Evolutionary conservation across 192 early-diverging fungal species (phyloP).

Genomic region (Paraglomus brasilianum): DNA sequence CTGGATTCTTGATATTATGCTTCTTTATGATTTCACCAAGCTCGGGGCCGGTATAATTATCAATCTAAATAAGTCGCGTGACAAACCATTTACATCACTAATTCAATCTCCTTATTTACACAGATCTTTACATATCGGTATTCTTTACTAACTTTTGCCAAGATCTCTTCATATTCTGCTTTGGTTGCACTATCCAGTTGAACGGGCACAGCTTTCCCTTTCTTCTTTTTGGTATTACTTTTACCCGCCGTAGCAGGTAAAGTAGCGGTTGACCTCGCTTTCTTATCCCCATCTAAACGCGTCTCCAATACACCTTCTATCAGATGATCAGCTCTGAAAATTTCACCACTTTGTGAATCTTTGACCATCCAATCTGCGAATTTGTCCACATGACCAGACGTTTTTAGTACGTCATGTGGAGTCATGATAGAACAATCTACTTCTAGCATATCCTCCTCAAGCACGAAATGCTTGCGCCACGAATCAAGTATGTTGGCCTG

Average conservation of each 20-base stretch:
- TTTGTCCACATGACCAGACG: constrained; percentile 98
- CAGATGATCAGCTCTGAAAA: constrained; percentile 96
- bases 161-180: constrained; percentile 76
- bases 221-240: constrained; percentile 75
- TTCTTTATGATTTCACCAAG: constrained; percentile 82
- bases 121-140: background rate
- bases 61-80: constrained; percentile 61
- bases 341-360: constrained; percentile 88
- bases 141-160: constrained; percentile 80
- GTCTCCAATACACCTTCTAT: constrained; percentile 90
- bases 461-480: constrained; percentile 96
- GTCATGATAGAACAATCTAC: constrained; percentile 98
- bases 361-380: constrained; percentile 99
- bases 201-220: constrained; percentile 58
- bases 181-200: constrained; percentile 60
- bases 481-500: constrained; percentile 85
- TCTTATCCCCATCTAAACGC: constrained; percentile 83
- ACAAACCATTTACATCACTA: background rate
- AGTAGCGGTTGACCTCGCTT: constrained; percentile 56
- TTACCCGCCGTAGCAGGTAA: constrained; percentile 32
- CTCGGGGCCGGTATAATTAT: constrained; percentile 89
- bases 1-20: constrained; percentile 85
- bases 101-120: background rate
- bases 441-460: constrained; percentile 99
- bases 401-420: constrained; percentile 92